A percentile compares a stretch with the other conserved stretches of the same genome.
phyloP scores from a whole-genome alignment of 1,139 yeast genomes.

The Suhomyces guaymorum region DNA sequence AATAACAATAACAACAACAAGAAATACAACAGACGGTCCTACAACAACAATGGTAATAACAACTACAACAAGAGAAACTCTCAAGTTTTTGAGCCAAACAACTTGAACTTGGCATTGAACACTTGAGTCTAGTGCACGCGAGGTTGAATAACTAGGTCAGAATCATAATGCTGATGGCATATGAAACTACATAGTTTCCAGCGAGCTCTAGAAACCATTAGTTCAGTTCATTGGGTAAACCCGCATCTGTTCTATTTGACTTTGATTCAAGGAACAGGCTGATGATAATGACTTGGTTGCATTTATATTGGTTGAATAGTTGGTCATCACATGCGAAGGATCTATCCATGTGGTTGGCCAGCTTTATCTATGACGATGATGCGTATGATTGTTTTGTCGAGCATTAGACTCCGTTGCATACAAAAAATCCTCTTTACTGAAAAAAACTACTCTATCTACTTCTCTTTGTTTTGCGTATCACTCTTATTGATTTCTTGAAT shows the following conservation, averaged over 20 bases:
- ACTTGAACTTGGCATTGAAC: slow-evolving; percentile 17
- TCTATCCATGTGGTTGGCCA: no score
- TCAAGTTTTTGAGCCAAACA: slow-evolving; percentile 18
- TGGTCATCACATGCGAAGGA: no score
- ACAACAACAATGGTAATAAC: slow-evolving; percentile 10
- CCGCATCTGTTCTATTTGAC: no score
- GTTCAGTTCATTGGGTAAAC: no score
- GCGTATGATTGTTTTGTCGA: no score
- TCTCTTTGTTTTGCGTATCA: slow-evolving; percentile 4
- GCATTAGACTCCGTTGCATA: slow-evolving; percentile 3
- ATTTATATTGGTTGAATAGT: slow-evolving; percentile 5
- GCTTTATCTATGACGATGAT: slow-evolving; percentile 3
- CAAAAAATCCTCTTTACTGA: slow-evolving; percentile 3
- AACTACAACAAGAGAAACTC: slow-evolving; percentile 19
- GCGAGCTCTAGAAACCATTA: no score
- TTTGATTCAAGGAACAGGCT: slow-evolving; percentile 8
- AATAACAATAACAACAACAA: slow-evolving; percentile 7
- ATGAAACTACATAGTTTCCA: slow-evolving; percentile 1
- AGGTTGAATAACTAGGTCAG: no score
- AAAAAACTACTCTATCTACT: background rate
- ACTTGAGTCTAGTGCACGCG: no score
- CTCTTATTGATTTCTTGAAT: slow-evolving; percentile 11
- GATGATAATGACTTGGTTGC: slow-evolving; percentile 11
- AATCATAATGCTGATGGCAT: no score
- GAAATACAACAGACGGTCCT: slow-evolving; percentile 9